Evolutionary conservation across 805 yeast species (phyloP), one percentile per base, ranked within the genome.

Genomic region (Sugiyamaella americana): DNA sequence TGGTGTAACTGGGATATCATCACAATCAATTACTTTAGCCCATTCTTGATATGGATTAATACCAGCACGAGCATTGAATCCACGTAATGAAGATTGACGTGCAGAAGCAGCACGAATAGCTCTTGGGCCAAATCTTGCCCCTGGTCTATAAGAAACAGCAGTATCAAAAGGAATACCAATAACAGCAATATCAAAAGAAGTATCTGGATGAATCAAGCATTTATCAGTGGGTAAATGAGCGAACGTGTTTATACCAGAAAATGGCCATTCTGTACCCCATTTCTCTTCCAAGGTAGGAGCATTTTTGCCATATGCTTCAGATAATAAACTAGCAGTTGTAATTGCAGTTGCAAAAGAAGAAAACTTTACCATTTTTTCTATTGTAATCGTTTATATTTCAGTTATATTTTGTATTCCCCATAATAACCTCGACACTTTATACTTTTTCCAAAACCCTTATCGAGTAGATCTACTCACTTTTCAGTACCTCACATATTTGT

Each of bases 91-190:
- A 2, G 78, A 76, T 60, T 85, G 94, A 54, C 94, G 73, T 58
- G 57, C 58, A 16, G 67, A 62, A 3, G 67, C 68, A 3, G 50
- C 64, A 10, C 69, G 54, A 41, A 65, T 60, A 5, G 66, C 66
- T 17, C 67, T 51, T 3, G 84, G 95, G 2, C 95, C 95, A 64
- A 85, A 85, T 45, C 95, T 66, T 1, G 94, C 89, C 4, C 95
- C 94, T 0, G 89, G 75, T 43, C 94, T 71, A 62, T 79, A 85
- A 0, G 88, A 74, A 0, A 80, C 81, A 0, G 91, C 91, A 4
- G 93, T 85, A 58, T 85, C 95, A 56, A 85, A 86, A 0, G 94
- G 94, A 1, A 83, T 82, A 3, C 95, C 95, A 47, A 85, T 71
- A 11, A 86, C 53, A 0, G 81, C 95, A 41, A 86, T 74, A 55